These are phyloP conservation scores for Rhizopus sp. DNA, from an alignment of 371 early-diverging fungal genomes.

Conservation along the genomic window DNA sequence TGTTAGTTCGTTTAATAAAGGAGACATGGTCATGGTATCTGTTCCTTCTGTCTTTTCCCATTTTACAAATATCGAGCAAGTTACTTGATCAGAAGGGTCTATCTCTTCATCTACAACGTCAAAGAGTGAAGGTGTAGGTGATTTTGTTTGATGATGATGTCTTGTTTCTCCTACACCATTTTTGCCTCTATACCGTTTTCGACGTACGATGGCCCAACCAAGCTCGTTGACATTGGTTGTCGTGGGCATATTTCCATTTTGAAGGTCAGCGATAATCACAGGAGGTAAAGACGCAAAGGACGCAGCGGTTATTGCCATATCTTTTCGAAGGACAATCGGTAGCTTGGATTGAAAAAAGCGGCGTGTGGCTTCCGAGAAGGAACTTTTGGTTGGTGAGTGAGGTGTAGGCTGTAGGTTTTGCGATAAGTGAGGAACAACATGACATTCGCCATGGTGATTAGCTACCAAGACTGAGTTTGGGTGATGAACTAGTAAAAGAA, in stretches of 20 bases:
- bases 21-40: slow-evolving; percentile 19
- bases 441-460: slow-evolving; percentile 27
- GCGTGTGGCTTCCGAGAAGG: slow-evolving; percentile 32
- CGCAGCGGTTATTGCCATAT: slow-evolving; percentile 21
- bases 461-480: slow-evolving; percentile 42
- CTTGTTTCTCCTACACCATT: slow-evolving; percentile 32
- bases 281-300: slow-evolving; percentile 39
- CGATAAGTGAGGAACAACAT: slow-evolving; percentile 30
- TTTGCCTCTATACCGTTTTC: slow-evolving; percentile 32
- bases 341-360: slow-evolving; percentile 38
- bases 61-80: slow-evolving; percentile 46
- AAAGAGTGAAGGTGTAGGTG: slow-evolving; percentile 11
- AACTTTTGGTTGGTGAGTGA: slow-evolving; percentile 25
- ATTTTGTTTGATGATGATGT: slow-evolving; percentile 9
- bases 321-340: slow-evolving; percentile 37
- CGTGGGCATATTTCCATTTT: slow-evolving; percentile 37
- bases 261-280: slow-evolving; percentile 49
- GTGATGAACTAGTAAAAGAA: slow-evolving; percentile 30
- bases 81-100: slow-evolving; percentile 38
- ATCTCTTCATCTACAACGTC: slow-evolving; percentile 25
- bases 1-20: slow-evolving; percentile 8
- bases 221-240: slow-evolving; percentile 20
- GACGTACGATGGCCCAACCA: slow-evolving; percentile 45
- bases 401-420: slow-evolving; percentile 14
- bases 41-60: slow-evolving; percentile 11